These are phyloP conservation scores for Penicillium sp. DNA, from an alignment of 2,329 filamentous ascomycete species.

Conservation along the genomic window DNA sequence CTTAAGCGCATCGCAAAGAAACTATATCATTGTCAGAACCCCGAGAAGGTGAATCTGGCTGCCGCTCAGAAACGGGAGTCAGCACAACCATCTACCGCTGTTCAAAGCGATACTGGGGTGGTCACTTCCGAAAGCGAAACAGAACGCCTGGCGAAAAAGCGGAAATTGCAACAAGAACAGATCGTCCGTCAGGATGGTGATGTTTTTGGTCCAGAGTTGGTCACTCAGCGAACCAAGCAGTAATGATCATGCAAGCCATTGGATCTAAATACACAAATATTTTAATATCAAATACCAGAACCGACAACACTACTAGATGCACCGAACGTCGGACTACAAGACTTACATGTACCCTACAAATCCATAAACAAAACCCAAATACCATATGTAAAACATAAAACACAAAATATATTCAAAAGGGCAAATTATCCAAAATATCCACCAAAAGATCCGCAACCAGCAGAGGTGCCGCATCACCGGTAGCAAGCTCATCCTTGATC, in stretches of 20 bases:
- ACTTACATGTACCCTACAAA: neutral
- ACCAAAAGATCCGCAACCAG: neutral
- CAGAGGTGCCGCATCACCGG: too few species aligned
- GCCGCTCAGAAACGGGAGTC: constrained; percentile 44
- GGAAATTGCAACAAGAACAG: constrained; percentile 37
- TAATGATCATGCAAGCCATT: neutral
- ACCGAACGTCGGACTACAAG: neutral
- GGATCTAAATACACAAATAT: neutral
- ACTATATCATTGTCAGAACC: constrained; percentile 50
- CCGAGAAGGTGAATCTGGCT: constrained; percentile 47
- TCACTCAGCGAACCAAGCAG: constrained; percentile 35
- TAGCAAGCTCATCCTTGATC: neutral
- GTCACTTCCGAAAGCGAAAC: constrained; percentile 38
- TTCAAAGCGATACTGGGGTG: constrained; percentile 21
- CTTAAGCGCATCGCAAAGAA: constrained; percentile 51
- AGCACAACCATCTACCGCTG: constrained; percentile 26
- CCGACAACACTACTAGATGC: neutral
- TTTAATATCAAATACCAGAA: neutral
- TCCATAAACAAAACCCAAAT: neutral
- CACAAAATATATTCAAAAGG: neutral
- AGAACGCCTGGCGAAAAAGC: constrained; percentile 43
- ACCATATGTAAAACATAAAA: neutral
- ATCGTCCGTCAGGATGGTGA: constrained; percentile 25
- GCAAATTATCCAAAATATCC: neutral
- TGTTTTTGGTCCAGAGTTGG: constrained; percentile 42